Conservation (phyloP, 2,329 filamentous ascomycete species). For the Lachnellula suecica region DNA sequence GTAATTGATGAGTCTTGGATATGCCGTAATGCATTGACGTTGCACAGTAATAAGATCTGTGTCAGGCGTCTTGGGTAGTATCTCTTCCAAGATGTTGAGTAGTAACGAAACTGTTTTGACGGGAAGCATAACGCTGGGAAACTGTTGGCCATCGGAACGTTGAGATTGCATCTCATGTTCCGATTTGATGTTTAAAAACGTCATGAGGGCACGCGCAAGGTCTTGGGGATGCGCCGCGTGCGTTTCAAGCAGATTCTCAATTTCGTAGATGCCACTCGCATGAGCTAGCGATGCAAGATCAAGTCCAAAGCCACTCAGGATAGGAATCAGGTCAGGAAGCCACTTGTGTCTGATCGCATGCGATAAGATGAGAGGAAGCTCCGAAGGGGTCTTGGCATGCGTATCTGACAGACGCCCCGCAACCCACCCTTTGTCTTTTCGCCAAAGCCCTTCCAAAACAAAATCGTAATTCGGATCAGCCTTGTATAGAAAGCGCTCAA, state of each 20-base stretch:
- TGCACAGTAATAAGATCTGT: conserved; percentile 78
- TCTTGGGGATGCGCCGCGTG: conserved; percentile 65
- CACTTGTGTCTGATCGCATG: conserved; percentile 80
- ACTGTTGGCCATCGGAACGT: conserved; percentile 62
- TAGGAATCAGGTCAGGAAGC: conserved; percentile 71
- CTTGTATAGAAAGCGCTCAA: conserved; percentile 81
- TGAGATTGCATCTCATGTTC: conserved; percentile 76
- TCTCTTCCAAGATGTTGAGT: conserved; percentile 76
- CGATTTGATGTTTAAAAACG: conserved; percentile 83
- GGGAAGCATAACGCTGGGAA: conserved; percentile 72
- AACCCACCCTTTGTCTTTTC: conserved; percentile 86
- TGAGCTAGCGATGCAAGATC: conserved; percentile 86
- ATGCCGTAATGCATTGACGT: conserved; percentile 84
- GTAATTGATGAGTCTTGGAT: conserved; percentile 94
- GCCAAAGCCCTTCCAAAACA: conserved; percentile 88
- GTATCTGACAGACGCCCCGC: conserved; percentile 74
- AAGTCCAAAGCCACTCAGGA: conserved; percentile 74
- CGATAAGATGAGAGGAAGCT: conserved; percentile 70
- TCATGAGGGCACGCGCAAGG: conserved; percentile 70
- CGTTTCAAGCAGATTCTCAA: conserved; percentile 76
- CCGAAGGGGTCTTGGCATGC: conserved; percentile 68
- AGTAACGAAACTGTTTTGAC: conserved; percentile 83
- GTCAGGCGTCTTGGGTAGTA: conserved; percentile 55
- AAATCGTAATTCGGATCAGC: conserved; percentile 78
- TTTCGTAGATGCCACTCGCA: conserved; percentile 74